Evolutionary conservation across 257 asterid species (phyloP).

Genomic region (Solanum tacnaense): DNA sequence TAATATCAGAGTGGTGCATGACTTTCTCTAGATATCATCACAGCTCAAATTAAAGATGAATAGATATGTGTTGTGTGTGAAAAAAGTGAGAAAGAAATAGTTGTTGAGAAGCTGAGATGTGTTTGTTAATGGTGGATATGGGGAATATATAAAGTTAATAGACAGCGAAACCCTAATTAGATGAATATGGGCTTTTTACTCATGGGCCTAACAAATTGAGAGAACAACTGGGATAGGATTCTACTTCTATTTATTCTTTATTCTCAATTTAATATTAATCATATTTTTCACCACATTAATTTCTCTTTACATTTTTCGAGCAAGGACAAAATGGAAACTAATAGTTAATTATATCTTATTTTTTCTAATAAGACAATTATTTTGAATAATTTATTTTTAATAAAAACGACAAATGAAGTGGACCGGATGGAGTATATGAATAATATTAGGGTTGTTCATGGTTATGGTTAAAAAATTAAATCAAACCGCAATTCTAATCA

Average conservation of each 20-base stretch:
- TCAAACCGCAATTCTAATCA: too few relatives aligned
- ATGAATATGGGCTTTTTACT: neutral
- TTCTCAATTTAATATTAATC: too few relatives aligned
- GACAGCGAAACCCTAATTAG: neutral
- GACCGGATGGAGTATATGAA: neutral
- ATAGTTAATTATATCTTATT: too few relatives aligned
- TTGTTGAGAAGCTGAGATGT: neutral
- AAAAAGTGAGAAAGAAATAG: neutral
- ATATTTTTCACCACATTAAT: too few relatives aligned
- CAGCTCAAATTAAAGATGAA: neutral
- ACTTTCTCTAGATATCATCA: slow-evolving; percentile 22
- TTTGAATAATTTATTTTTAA: neutral
- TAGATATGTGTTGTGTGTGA: neutral
- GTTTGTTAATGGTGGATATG: neutral
- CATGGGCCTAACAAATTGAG: neutral
- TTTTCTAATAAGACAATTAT: too few relatives aligned
- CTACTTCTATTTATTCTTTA: neutral
- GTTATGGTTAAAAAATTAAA: too few relatives aligned
- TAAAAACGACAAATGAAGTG: too few relatives aligned
- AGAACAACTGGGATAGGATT: neutral
- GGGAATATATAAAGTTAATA: neutral
- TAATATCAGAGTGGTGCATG: slow-evolving; percentile 36
- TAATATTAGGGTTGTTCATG: too few relatives aligned
- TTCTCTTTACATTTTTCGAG: neutral
- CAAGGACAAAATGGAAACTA: too few relatives aligned